Evolutionary conservation across 345 rosid genomes (phyloP).

Genomic region (Rhizophora apiculata): DNA sequence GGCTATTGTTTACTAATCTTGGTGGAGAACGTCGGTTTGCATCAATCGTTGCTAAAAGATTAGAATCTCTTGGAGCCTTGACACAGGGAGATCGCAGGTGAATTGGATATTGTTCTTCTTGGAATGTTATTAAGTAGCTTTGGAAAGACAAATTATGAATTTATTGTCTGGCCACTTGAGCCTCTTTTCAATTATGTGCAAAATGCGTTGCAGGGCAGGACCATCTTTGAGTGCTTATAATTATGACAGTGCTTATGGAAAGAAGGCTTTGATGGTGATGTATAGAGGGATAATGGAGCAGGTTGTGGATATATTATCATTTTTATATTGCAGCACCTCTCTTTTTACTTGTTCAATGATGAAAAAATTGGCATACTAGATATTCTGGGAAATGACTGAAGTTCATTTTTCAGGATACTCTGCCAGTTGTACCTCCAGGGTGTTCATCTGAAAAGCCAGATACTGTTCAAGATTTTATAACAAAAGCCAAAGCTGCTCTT

Average conservation of each 20-base stretch:
- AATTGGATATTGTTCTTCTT: constrained; percentile 19
- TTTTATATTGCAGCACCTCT: constrained; percentile 10
- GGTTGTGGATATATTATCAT: constrained; percentile 38
- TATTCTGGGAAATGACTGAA: constrained; percentile 23
- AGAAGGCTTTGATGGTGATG: constrained; percentile 89
- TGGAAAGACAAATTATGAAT: not conserved
- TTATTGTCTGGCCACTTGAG: not conserved
- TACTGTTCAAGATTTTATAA: constrained; percentile 70
- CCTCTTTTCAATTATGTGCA: constrained; percentile 8
- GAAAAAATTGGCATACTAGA: constrained; percentile 14
- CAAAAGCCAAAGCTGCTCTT: constrained; percentile 92
- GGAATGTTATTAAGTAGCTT: not conserved
- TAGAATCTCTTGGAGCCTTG: constrained; percentile 95
- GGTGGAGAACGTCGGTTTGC: constrained; percentile 99
- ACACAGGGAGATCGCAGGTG: constrained; percentile 98
- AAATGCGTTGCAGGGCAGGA: constrained; percentile 74
- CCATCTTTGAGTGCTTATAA: constrained; percentile 92
- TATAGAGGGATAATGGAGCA: constrained; percentile 95
- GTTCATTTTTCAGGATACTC: constrained; percentile 60
- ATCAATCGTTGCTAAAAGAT: constrained; percentile 96
- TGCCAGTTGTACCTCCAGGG: constrained; percentile 96
- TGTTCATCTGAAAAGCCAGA: constrained; percentile 87
- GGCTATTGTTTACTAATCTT: constrained; percentile 85
- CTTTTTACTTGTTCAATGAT: not conserved
- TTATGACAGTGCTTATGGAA: constrained; percentile 89